Evolutionary conservation across 2,329 filamentous ascomycete species (phyloP).

Genomic region (Ilyonectria destructans): DNA sequence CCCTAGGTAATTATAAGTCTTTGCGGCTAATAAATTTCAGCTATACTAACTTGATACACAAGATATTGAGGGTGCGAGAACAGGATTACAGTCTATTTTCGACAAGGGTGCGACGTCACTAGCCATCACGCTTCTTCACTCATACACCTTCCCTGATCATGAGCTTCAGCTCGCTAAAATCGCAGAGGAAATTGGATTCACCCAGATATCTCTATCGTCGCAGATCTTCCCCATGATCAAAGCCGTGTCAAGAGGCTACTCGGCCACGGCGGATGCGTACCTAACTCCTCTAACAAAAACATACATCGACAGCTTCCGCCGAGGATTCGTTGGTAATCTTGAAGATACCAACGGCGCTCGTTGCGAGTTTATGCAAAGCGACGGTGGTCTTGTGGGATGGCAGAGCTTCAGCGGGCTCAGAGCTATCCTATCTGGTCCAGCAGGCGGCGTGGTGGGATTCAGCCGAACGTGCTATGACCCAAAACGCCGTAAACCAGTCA

Average conservation of each 20-base stretch:
- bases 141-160: conserved; percentile 75
- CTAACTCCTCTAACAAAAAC: conserved; percentile 56
- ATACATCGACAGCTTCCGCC: conserved; percentile 51
- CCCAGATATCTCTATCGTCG: conserved; percentile 36
- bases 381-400: conserved; percentile 67
- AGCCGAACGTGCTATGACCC: conserved; percentile 81
- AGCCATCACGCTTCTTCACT: conserved; percentile 79
- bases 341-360: conserved; percentile 39
- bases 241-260: conserved; percentile 58
- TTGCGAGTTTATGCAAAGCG: conserved; percentile 64
- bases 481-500: conserved; percentile 77
- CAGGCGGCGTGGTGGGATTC: conserved; percentile 84
- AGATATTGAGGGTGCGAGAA: conserved; percentile 65
- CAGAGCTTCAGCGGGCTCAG: conserved; percentile 78
- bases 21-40: rapidly evolving
- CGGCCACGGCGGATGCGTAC: conserved; percentile 60
- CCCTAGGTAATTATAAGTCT: background rate
- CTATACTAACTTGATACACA: conserved; percentile 57
- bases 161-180: conserved; percentile 54
- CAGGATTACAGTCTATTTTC: conserved; percentile 73
- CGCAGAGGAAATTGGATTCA: conserved; percentile 57
- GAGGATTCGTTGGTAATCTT: conserved; percentile 54
- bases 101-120: conserved; percentile 69
- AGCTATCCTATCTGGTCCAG: conserved; percentile 81
- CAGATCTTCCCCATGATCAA: conserved; percentile 56